Percentiles rank a stretch among this genome's conserved stretches.
phyloP scores from a whole-genome alignment of 371 early-diverging fungal species.

The Hamiltosporidium tvaerminnensis region DNA sequence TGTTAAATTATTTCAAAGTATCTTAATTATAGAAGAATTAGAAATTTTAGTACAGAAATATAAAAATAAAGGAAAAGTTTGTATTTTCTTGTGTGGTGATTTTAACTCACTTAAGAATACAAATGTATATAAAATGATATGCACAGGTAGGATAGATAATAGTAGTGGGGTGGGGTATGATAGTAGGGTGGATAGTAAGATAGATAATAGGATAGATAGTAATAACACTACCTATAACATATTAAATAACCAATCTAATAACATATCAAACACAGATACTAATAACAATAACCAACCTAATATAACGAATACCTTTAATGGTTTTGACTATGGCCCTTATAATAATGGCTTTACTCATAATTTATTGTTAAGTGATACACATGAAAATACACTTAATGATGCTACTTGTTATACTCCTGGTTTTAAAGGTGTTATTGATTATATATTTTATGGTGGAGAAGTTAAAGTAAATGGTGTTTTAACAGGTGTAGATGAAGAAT shows the following conservation, averaged over 20 bases:
- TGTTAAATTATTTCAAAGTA: slow-evolving; percentile 86
- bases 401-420: slow-evolving; percentile 82
- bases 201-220: neutral
- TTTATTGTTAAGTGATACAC: slow-evolving; percentile 50
- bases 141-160: slow-evolving; percentile 40
- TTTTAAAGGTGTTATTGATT: slow-evolving; percentile 81
- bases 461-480: slow-evolving; percentile 64
- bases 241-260: neutral
- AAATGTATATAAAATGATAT: slow-evolving; percentile 73
- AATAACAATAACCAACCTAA: neutral
- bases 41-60: slow-evolving; percentile 54
- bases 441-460: slow-evolving; percentile 72
- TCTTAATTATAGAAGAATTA: slow-evolving; percentile 79
- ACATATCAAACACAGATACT: neutral
- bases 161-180: neutral
- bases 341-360: slow-evolving; percentile 27
- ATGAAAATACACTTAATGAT: slow-evolving; percentile 58
- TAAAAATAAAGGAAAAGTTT: slow-evolving; percentile 29
- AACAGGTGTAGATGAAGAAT: slow-evolving; percentile 65
- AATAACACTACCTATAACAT: slow-evolving; percentile 16
- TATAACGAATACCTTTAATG: neutral
- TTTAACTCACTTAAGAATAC: slow-evolving; percentile 78
- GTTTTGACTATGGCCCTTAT: neutral
- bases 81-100: slow-evolving; percentile 65
- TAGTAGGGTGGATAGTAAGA: neutral